phyloP scores from a whole-genome alignment of 2,329 filamentous ascomycete genomes.

The Cordyceps tenuipes region DNA sequence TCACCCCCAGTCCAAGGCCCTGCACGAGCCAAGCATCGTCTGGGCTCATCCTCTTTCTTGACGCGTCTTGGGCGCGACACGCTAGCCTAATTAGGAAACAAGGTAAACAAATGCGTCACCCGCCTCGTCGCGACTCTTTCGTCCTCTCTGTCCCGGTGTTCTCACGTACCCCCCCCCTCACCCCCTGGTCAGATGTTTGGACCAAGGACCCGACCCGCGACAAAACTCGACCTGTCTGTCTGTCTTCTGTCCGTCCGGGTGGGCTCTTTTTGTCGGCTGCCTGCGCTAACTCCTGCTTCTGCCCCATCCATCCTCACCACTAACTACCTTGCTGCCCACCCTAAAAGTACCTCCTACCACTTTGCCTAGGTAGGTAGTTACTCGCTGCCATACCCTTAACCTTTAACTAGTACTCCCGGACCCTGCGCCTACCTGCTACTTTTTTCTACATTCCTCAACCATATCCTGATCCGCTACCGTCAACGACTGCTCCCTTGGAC shows the following conservation, averaged over 20 bases:
- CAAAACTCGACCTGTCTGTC: background rate
- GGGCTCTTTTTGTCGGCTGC: constrained; percentile 1
- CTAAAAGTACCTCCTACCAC: no score
- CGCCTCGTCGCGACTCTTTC: constrained; percentile 10
- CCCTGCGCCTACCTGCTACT: background rate
- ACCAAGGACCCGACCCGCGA: background rate
- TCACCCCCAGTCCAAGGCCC: constrained; percentile 6
- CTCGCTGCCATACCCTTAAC: background rate
- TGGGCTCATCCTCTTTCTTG: constrained; percentile 6
- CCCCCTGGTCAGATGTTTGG: constrained; percentile 5
- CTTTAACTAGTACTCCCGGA: background rate
- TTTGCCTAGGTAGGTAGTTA: no score
- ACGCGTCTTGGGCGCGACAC: constrained; percentile 26
- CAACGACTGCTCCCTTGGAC: background rate
- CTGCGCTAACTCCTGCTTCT: constrained; percentile 1
- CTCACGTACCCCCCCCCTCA: constrained; percentile 11
- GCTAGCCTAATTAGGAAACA: constrained; percentile 23
- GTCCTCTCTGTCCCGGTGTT: constrained; percentile 5
- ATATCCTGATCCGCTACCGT: background rate
- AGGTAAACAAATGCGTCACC: constrained; percentile 33
- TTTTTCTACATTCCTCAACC: constrained; percentile 7
- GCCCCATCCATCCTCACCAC: background rate
- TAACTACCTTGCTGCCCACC: background rate
- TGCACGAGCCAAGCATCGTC: background rate
- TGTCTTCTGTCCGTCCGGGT: background rate